A percentile compares a stretch with the other conserved stretches of the same genome.
Evolutionary conservation across 2,329 filamentous ascomycete genomes (phyloP).

Genomic region (Fusarium secorum): DNA sequence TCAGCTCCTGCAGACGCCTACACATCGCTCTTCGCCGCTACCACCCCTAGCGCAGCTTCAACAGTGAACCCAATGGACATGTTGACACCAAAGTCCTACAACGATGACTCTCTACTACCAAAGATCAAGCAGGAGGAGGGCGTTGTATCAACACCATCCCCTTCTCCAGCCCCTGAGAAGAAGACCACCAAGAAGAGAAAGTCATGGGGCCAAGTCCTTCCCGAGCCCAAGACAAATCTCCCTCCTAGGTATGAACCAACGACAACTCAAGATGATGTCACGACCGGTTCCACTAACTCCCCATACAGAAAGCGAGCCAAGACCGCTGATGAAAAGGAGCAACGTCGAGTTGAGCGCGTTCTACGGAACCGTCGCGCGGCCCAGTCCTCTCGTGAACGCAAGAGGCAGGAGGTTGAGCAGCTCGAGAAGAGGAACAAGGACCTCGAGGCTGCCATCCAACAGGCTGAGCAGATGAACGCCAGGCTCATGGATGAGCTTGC

Average conservation of each 20-base stretch:
- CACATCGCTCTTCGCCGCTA: conserved; percentile 56
- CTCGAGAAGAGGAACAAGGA: conserved; percentile 79
- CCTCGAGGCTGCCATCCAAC: conserved; percentile 68
- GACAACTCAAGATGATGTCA: background rate
- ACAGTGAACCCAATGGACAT: conserved; percentile 58
- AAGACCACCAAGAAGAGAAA: conserved; percentile 92
- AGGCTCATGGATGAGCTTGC: conserved; percentile 60
- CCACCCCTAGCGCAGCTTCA: conserved; percentile 42
- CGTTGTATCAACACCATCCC: conserved; percentile 38
- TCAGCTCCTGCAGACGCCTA: conserved; percentile 59
- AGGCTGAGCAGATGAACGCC: conserved; percentile 64
- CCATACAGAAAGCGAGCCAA: conserved; percentile 86
- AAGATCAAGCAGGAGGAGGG: conserved; percentile 29
- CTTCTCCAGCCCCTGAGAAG: conserved; percentile 57
- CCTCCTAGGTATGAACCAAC: conserved; percentile 75
- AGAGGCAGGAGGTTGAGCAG: conserved; percentile 86
- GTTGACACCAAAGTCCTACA: conserved; percentile 57
- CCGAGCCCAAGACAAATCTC: conserved; percentile 94
- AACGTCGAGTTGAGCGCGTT: conserved; percentile 95
- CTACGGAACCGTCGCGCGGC: conserved; percentile 95
- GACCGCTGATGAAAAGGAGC: conserved; percentile 98
- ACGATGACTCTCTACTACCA: conserved; percentile 40
- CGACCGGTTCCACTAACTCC: conserved; percentile 37
- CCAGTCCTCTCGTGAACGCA: conserved; percentile 94
- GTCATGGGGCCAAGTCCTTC: conserved; percentile 97